Evolutionary conservation across 2,329 filamentous ascomycete species (phyloP).

Genomic region (Xylariaceae sp.): DNA sequence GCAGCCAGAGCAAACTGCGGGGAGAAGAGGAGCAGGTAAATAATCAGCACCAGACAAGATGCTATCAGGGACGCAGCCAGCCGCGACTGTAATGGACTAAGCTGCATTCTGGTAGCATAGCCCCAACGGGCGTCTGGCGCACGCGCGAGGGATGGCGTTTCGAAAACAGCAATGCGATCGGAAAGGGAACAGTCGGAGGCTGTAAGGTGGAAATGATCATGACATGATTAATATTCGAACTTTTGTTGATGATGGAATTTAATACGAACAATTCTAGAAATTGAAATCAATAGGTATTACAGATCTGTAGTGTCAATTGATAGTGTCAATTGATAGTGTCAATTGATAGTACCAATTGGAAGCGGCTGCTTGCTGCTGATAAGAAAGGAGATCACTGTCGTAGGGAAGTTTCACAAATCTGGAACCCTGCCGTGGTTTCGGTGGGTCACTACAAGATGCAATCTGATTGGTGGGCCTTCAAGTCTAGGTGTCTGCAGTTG

Average conservation of each 20-base stretch:
- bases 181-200: conserved; percentile 4
- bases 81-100: conserved; percentile 72
- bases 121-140: conserved; percentile 42
- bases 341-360: conserved; percentile 1
- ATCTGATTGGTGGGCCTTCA: no score
- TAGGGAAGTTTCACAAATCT: conserved; percentile 23
- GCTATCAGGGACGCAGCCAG: conserved; percentile 68
- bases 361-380: conserved; percentile 4
- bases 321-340: not conserved
- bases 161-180: conserved; percentile 8
- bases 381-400: conserved; percentile 13
- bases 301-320: no score
- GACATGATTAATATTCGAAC: conserved; percentile 11
- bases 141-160: conserved; percentile 22
- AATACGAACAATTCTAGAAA: not conserved
- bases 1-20: conserved; percentile 65
- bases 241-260: not conserved
- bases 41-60: conserved; percentile 58
- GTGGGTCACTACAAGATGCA: no score
- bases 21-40: conserved; percentile 64
- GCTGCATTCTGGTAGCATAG: conserved; percentile 55
- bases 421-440: not conserved
- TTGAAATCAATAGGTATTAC: not conserved
- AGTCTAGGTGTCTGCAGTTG: no score
- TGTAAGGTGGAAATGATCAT: conserved; percentile 20